phyloP scores from a whole-genome alignment of 2,329 filamentous ascomycete species.

The Pseudogymnoascus sp. region DNA sequence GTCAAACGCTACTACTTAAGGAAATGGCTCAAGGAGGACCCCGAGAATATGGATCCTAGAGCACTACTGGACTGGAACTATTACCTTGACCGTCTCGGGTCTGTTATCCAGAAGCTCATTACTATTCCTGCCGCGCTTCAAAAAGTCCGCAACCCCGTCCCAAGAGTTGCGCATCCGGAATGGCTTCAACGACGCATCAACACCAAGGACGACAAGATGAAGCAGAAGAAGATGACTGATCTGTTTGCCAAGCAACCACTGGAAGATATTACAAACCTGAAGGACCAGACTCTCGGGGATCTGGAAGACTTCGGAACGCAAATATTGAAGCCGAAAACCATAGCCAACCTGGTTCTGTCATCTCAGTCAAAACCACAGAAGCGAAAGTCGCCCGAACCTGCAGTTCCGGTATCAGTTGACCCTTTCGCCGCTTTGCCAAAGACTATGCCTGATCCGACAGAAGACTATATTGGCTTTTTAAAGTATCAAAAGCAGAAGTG shows the following conservation, averaged over 20 bases:
- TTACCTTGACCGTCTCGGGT: conserved; percentile 90
- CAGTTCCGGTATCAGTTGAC: conserved; percentile 56
- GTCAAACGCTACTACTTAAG: conserved; percentile 85
- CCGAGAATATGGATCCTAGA: conserved; percentile 81
- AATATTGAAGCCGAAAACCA: conserved; percentile 58
- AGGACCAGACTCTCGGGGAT: conserved; percentile 52
- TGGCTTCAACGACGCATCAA: conserved; percentile 94
- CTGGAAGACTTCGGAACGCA: conserved; percentile 76
- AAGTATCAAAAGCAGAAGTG: conserved; percentile 97
- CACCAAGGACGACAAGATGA: conserved; percentile 92
- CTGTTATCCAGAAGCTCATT: conserved; percentile 97
- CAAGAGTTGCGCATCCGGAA: conserved; percentile 86
- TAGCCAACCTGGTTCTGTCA: conserved; percentile 40
- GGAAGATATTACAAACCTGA: conserved; percentile 65
- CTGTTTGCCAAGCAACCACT: conserved; percentile 71
- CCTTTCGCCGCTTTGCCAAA: conserved; percentile 78
- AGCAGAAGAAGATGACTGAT: conserved; percentile 98
- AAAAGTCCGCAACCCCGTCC: conserved; percentile 90
- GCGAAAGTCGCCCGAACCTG: conserved; percentile 65
- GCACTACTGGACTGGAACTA: conserved; percentile 94
- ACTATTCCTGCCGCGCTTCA: conserved; percentile 96
- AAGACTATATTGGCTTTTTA: conserved; percentile 83
- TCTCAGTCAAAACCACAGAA: conserved; percentile 59
- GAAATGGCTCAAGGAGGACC: conserved; percentile 95
- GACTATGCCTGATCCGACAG: conserved; percentile 74